Base-by-base conservation (phyloP, 163 green algal species). In the Volvox carteri region DNA sequence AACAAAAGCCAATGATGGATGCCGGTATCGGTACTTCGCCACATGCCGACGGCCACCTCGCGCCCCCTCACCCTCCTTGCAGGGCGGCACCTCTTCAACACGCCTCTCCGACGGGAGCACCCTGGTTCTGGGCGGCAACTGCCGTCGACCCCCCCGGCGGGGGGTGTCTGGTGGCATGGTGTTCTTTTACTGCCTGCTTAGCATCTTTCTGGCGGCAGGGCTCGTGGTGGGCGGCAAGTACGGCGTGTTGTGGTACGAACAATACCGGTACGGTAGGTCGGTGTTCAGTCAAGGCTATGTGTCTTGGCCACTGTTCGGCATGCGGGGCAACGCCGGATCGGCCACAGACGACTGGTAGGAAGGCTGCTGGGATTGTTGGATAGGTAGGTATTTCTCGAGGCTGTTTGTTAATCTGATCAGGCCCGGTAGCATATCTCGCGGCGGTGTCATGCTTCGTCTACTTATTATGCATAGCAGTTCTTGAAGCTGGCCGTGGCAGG, bases 101-200 rank as follows among this genome's bases (percentile, higher is more conserved):
- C 62, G 21, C 30, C 65, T 78, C 28, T 78, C 62, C 19, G 62
- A 78, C 42, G 80, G 62, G 3, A 68, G 4, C 80, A 12, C 39
- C 9, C 0, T 87, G 9, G 18, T 50, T 18, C 52, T 67, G 28
- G 78, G 78, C 23, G 78, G 78, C 0, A 48, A 8, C 16, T 87
- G 80, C 65, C 42, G 18, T 12, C 58, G 39, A 6, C 46, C 21
- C 48, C 65, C 46, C 30, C 60, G 62, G 7, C 65, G 33, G 18
- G 87, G 87, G 54, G 67, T 80, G 72, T 84, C 72, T 0, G 87
- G 87, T 28, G 87, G 87, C 37, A 89, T 89, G 81, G 88, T 92
- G 9, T 90, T 92, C 81, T 92, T 92, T 74, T 92, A 90, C 74
- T 92, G 88, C 81, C 54, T 92, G 73, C 81, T 92, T 1, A 84